Evolutionary conservation across 805 yeast species (phyloP), one percentile per base, ranked within the genome.

Genomic region (Wickerhamomyces strasburgensis): DNA sequence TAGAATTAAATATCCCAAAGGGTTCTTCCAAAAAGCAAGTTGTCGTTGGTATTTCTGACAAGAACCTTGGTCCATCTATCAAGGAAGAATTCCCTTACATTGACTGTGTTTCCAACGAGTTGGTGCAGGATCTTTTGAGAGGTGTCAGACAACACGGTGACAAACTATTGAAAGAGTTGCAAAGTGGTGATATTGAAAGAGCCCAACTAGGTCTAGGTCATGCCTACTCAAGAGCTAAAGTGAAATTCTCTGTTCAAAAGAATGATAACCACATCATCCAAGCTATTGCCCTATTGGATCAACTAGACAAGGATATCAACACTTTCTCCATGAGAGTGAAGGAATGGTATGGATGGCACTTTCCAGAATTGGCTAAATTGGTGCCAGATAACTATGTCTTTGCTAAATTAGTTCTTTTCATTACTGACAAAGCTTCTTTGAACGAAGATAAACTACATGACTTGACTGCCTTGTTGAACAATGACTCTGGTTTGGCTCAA

Each of bases 291-390:
- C 72, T 90, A 48, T 75, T 90, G 58, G 98, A 90, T 60, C 97
- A 90, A 60, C 75, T 90, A 53, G 98, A 90, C 70, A 90, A 90
- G 70, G 98, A 90, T 65, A 78, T 90, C 57, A 90, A 90, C 70
- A 93, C 97, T 39, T 90, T 89, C 60, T 95, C 98, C 52, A 90
- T 90, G 98, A 80, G 98, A 72, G 80, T 89, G 65, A 93, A 90
- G 71, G 98, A 90, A 71, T 90, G 98, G 98, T 90, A 90, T 68
- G 98, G 98, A 50, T 90, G 98, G 98, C 98, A 90, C 67, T 90
- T 90, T 70, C 97, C 98, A 34, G 73, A 90, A 52, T 77, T 93
- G 57, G 98, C 94, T 62, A 96, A 93, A 69, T 80, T 93, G 57
- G 98, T 93, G 70, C 94, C 94, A 71, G 98, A 93, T 63, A 84